phyloP scores from a whole-genome alignment of 306 rosid genomes.

The Vachellia collinsii region DNA sequence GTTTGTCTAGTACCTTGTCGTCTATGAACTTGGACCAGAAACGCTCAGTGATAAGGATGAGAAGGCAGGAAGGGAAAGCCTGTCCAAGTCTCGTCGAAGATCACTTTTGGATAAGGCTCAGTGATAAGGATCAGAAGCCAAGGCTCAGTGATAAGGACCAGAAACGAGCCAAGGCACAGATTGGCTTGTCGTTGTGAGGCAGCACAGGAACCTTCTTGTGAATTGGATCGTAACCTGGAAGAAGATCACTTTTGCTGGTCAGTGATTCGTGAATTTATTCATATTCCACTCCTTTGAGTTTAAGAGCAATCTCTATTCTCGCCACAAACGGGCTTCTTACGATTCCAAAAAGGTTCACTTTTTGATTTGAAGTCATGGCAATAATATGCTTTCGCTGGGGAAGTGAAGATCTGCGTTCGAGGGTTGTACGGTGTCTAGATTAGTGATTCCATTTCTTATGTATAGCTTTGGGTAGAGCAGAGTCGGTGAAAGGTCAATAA shows the following conservation, averaged over 20 bases:
- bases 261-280: conserved; percentile 37
- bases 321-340: conserved; percentile 41
- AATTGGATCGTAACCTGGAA: conserved; percentile 54
- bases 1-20: background rate
- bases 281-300: conserved; percentile 48
- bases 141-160: too few relatives aligned
- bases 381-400: background rate
- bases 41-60: conserved; percentile 15
- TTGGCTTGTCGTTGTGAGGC: conserved; percentile 44
- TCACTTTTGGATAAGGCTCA: too few relatives aligned
- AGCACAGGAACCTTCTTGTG: conserved; percentile 46
- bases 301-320: conserved; percentile 49
- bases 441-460: too few relatives aligned
- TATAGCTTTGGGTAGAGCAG: too few relatives aligned
- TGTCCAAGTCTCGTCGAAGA: conserved; percentile 50
- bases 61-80: conserved; percentile 11
- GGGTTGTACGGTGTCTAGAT: too few relatives aligned
- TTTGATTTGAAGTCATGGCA: conserved; percentile 29
- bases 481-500: background rate
- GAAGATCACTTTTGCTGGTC: conserved; percentile 33
- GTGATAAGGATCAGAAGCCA: conserved; percentile 42
- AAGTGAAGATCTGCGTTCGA: background rate
- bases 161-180: too few relatives aligned
- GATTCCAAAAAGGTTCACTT: conserved; percentile 40
- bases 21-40: conserved; percentile 26